Evolutionary conservation across 345 rosid species (phyloP), one percentile per base, ranked within the genome.

Genomic region (Brassica juncea): DNA sequence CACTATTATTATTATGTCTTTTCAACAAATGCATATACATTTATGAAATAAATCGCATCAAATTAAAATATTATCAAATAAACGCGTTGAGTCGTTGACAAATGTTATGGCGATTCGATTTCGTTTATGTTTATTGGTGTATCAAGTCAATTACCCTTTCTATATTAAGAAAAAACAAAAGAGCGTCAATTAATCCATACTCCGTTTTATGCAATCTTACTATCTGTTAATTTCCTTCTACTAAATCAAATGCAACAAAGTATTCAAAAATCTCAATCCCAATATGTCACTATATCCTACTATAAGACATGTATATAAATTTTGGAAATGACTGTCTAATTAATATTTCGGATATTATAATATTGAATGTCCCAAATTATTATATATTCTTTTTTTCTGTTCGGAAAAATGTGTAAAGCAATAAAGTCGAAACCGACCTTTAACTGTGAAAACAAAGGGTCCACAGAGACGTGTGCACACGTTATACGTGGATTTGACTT

Each of bases 401-500:
- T n/a, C n/a, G n/a, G n/a, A n/a, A n/a, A 12, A 68, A 68, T 39
- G 68, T 19, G 69, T 30, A 21, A 60, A 69, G 21, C 42, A 14
- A 47, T 62, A 70, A 15, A 55, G 10, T 49, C 11, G 35, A 66
- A 72, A 27, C 82, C 73, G 66, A 79, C 72, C 12, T 19, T 21
- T 30, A 34, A 6, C 35, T 66, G 8, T 37, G 72, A 14, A 54
- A 58, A n/a, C 21, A 39, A 37, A 10, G 7, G 11, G 44, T 8
- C 83, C 23, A 75, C 80, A n/a, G 14, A 32, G 81, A 85, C 90
- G 80, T 79, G 78, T 37, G 16, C 73, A 71, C 88, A 86, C 93
- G 89, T 86, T 74, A 47, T 71, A 28, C 82, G 86, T 88, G 91
- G 89, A 83, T 31, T 19, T 85, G 83, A 86, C 90, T 81, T 81